Percentiles rank a stretch among this genome's conserved stretches.
These are phyloP conservation scores for Corylus heterophylla DNA, from an alignment of 306 rosid genomes.

Conservation along the genomic window DNA sequence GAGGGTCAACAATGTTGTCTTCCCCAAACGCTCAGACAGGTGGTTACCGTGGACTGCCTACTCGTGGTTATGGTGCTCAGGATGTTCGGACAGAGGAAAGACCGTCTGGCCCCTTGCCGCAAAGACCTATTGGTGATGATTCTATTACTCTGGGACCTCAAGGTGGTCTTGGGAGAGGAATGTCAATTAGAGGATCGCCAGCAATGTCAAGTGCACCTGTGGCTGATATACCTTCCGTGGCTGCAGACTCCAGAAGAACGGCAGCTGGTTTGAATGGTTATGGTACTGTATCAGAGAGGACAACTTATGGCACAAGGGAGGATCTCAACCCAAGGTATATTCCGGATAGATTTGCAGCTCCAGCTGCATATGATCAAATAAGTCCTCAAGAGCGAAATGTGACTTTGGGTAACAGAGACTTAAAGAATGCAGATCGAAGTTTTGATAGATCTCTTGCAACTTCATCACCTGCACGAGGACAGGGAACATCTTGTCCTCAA, in stretches of 20 bases:
- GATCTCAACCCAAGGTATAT: conserved; percentile 44
- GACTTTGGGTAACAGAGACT: conserved; percentile 54
- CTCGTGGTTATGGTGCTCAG: conserved; percentile 70
- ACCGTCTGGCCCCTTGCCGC: conserved; percentile 62
- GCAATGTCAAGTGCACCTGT: conserved; percentile 41
- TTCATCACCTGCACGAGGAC: conserved; percentile 49
- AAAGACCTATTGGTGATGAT: conserved; percentile 59
- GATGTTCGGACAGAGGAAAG: conserved; percentile 77
- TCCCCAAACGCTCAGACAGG: conserved; percentile 65
- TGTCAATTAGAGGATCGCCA: conserved; percentile 81
- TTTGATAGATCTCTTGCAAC: conserved; percentile 52
- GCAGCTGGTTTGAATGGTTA: conserved; percentile 58
- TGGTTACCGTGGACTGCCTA: conserved; percentile 58
- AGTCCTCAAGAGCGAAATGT: conserved; percentile 49
- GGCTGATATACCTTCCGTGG: conserved; percentile 41
- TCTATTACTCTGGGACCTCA: conserved; percentile 88
- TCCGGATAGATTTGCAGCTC: conserved; percentile 52
- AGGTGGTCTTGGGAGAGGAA: conserved; percentile 95
- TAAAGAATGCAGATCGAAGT: conserved; percentile 53
- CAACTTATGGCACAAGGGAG: conserved; percentile 45
- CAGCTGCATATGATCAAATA: conserved; percentile 57
- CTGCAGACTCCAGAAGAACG: conserved; percentile 59
- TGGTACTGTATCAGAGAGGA: conserved; percentile 47
- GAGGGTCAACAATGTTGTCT: conserved; percentile 62
- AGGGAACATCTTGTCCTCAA: conserved; percentile 42